phyloP scores from a whole-genome alignment of 805 yeast species.

The Yarrowia divulgata region DNA sequence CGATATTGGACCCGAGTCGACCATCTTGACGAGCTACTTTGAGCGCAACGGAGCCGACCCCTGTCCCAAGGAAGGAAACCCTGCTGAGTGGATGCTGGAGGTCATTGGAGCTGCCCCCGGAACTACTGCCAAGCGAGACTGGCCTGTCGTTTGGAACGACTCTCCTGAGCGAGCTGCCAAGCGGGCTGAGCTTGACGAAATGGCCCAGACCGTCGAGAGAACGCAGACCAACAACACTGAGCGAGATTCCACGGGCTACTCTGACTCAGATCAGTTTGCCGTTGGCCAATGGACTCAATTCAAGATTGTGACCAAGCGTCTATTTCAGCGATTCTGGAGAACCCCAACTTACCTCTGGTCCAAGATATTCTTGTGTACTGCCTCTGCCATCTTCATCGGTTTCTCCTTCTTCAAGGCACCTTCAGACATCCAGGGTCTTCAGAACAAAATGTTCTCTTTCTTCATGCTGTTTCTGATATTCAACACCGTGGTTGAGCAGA shows the following conservation, averaged over 20 bases:
- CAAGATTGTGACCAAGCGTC: conserved; percentile 58
- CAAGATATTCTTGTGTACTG: conserved; percentile 60
- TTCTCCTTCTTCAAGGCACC: conserved; percentile 72
- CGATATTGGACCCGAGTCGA: conserved; percentile 68
- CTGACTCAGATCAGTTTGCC: conserved; percentile 55
- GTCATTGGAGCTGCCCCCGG: conserved; percentile 54
- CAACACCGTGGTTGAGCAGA: conserved; percentile 65
- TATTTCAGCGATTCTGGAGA: conserved; percentile 69
- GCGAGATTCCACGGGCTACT: conserved; percentile 40
- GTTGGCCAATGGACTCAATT: conserved; percentile 53
- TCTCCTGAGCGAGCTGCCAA: conserved; percentile 69
- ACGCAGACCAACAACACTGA: conserved; percentile 55
- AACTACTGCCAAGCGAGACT: conserved; percentile 47
- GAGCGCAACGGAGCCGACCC: conserved; percentile 68
- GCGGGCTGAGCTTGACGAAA: conserved; percentile 59
- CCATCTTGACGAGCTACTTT: conserved; percentile 55
- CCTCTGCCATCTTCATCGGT: conserved; percentile 69
- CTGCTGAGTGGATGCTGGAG: conserved; percentile 93
- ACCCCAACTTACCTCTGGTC: conserved; percentile 66
- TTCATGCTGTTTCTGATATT: conserved; percentile 71
- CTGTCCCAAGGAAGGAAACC: conserved; percentile 76
- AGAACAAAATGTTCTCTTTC: conserved; percentile 80
- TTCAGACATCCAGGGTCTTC: conserved; percentile 70
- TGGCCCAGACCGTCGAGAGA: conserved; percentile 56
- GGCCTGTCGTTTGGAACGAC: conserved; percentile 74